These are phyloP conservation scores for Pythium grandisporangium DNA, from an alignment of 352 stramenopile genomes.

Conservation along the genomic window DNA sequence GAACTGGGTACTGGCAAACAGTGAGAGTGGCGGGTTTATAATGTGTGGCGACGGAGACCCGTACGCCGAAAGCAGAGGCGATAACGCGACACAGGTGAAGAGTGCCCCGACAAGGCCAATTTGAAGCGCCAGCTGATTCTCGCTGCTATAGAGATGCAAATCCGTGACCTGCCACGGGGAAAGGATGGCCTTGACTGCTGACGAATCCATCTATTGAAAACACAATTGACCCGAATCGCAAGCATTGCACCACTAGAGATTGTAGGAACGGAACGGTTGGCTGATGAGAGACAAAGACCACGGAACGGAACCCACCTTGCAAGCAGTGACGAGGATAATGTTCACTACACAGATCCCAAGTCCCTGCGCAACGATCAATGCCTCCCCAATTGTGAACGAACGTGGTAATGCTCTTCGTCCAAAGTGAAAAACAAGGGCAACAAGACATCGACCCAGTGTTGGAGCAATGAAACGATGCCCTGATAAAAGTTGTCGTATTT, in stretches of 20 bases:
- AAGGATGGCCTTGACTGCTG: too few relatives aligned
- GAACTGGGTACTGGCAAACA: slow-evolving; percentile 17
- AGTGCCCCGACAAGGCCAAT: slow-evolving; percentile 41
- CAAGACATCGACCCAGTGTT: slow-evolving; percentile 18
- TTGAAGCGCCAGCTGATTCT: slow-evolving; percentile 45
- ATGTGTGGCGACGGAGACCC: slow-evolving; percentile 28
- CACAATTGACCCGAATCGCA: too few relatives aligned
- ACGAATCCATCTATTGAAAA: too few relatives aligned
- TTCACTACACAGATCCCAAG: slow-evolving; percentile 43
- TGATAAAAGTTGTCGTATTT: slow-evolving; percentile 2
- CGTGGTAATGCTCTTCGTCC: slow-evolving; percentile 31
- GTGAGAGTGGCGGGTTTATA: slow-evolving; percentile 22
- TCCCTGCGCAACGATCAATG: slow-evolving; percentile 49
- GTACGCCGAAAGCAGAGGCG: slow-evolving; percentile 31
- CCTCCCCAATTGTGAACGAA: slow-evolving; percentile 74
- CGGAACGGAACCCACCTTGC: too few relatives aligned
- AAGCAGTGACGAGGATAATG: slow-evolving; percentile 27
- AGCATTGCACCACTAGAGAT: too few relatives aligned
- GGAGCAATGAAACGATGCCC: slow-evolving; percentile 24
- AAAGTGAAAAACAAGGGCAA: slow-evolving; percentile 24
- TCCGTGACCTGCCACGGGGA: too few relatives aligned
- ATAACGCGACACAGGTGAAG: slow-evolving; percentile 32
- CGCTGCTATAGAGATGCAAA: too few relatives aligned
- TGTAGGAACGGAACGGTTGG: neutral
- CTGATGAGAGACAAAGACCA: too few relatives aligned